phyloP scores from a whole-genome alignment of 495 filamentous ascomycete genomes.

The Neurospora sp. region DNA sequence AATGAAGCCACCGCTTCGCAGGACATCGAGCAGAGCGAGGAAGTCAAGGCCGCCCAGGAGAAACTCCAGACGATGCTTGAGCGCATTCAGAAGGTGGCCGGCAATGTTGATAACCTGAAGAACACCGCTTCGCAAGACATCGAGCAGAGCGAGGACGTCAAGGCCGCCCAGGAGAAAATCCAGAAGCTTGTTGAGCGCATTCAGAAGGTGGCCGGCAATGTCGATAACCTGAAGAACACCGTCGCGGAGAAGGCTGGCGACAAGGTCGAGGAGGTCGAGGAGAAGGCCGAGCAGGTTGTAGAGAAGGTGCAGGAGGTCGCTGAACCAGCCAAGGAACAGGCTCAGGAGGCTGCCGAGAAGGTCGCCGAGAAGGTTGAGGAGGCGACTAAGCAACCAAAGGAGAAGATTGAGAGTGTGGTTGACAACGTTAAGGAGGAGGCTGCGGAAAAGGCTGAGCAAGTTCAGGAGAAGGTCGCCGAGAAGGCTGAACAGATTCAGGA shows the following conservation, averaged over 20 bases:
- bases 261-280: background rate
- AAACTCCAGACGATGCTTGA: background rate
- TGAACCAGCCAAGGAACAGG: conserved; percentile 5
- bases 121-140: conserved; percentile 9
- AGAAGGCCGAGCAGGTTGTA: background rate
- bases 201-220: background rate
- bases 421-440: background rate
- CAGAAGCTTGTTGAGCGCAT: background rate
- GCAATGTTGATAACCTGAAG: background rate
- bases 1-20: conserved; percentile 45
- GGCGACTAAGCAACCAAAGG: background rate
- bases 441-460: background rate
- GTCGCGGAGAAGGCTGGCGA: background rate
- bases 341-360: background rate
- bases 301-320: background rate
- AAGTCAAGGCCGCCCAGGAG: background rate
- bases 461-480: background rate
- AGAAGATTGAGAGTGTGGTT: background rate
- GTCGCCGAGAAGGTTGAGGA: background rate
- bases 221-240: background rate
- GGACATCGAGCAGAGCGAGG: background rate
- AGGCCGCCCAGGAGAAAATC: background rate
- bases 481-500: background rate
- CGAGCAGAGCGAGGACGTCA: background rate
- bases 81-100: background rate